Percentiles rank a stretch among this genome's conserved stretches.
phyloP scores from a whole-genome alignment of 257 asterid species.

The Rehmannia glutinosa region DNA sequence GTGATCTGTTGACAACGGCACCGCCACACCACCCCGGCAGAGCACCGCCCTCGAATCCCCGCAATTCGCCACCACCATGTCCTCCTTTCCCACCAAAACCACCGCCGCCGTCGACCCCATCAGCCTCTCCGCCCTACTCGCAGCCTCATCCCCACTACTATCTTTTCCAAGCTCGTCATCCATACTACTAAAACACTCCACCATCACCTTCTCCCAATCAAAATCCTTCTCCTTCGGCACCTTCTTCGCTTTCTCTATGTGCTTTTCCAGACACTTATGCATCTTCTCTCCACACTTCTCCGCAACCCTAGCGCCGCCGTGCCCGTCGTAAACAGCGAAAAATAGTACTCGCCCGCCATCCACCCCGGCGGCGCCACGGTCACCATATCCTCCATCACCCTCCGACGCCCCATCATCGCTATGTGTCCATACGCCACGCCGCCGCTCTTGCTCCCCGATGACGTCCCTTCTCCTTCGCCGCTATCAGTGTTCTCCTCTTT shows the following conservation, averaged over 20 bases:
- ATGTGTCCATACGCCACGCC: constrained; percentile 31
- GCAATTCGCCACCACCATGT: constrained; percentile 59
- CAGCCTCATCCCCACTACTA: not conserved
- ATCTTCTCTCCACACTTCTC: constrained; percentile 38
- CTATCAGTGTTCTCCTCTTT: no score
- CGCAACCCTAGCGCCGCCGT: constrained; percentile 44
- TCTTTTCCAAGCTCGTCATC: constrained; percentile 31
- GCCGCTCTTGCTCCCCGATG: not conserved
- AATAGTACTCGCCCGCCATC: constrained; percentile 28
- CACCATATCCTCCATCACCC: constrained; percentile 58
- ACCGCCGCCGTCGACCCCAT: constrained; percentile 58
- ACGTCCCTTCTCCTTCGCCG: not conserved
- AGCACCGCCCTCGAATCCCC: constrained; percentile 74
- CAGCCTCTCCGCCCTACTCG: not conserved
- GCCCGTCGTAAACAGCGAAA: constrained; percentile 57
- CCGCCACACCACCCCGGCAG: constrained; percentile 31
- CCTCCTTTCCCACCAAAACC: constrained; percentile 44
- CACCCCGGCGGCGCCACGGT: constrained; percentile 26
- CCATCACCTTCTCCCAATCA: constrained; percentile 46
- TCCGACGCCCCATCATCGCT: constrained; percentile 53
- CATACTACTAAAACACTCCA: constrained; percentile 32
- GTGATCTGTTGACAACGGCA: constrained; percentile 44
- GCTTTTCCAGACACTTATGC: constrained; percentile 33
- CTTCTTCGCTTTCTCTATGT: constrained; percentile 13
- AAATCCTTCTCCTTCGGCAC: not conserved